A percentile compares a stretch with the other conserved stretches of the same genome.
Conservation (phyloP, 1,284 basidiomycete genomes). For the Wolfiporia cocos region DNA sequence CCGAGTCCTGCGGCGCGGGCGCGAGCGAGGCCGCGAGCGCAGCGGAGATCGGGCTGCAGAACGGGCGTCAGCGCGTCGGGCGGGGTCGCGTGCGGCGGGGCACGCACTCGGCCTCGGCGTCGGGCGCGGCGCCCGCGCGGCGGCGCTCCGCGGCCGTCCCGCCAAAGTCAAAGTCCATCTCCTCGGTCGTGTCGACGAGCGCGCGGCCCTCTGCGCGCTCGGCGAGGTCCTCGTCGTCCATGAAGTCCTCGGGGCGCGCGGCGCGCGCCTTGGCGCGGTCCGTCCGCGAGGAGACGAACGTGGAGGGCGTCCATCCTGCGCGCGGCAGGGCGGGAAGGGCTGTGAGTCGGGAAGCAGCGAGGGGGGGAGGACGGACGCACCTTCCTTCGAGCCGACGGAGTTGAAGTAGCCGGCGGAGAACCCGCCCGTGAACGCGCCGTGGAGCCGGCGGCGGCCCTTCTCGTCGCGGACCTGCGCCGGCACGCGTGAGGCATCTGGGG, state of each 20-base stretch:
- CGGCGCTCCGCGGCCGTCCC: constrained; percentile 46
- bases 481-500: too few relatives aligned
- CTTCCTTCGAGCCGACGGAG: constrained; percentile 93
- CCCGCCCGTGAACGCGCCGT: constrained; percentile 97
- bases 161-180: constrained; percentile 64
- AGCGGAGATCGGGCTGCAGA: constrained; percentile 49
- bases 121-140: constrained; percentile 17
- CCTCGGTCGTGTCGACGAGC: constrained; percentile 71
- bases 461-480: constrained; percentile 89
- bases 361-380: constrained; percentile 32
- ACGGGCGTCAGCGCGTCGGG: neutral
- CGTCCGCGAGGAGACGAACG: constrained; percentile 82
- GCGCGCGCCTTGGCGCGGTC: constrained; percentile 63
- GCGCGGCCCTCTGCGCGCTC: constrained; percentile 70
- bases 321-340: neutral
- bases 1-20: constrained; percentile 61
- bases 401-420: constrained; percentile 99
- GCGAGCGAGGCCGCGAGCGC: constrained; percentile 57
- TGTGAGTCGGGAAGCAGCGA: neutral
- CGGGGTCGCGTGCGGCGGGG: constrained; percentile 1
- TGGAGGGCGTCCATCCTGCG: constrained; percentile 88
- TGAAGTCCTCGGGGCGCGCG: constrained; percentile 84
- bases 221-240: constrained; percentile 97
- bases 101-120: constrained; percentile 49
- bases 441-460: constrained; percentile 85